Conservation (phyloP, 2,329 filamentous ascomycete genomes). For the Amylocarpus encephaloides region DNA sequence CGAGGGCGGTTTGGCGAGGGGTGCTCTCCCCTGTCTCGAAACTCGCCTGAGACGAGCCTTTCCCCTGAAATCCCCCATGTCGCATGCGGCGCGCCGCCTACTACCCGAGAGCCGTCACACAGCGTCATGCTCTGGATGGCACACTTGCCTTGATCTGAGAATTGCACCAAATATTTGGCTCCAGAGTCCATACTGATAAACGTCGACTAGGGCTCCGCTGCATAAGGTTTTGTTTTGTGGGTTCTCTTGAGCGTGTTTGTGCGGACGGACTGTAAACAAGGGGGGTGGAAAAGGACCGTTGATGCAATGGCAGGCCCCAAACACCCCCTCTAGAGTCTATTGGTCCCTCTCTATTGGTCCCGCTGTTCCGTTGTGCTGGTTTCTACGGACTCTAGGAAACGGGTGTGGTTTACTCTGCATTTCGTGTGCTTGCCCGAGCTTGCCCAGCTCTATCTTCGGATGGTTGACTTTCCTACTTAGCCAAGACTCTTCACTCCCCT, state of each 20-base stretch:
- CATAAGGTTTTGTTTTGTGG: conserved; percentile 3
- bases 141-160: too few relatives aligned
- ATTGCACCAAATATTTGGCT: too few relatives aligned
- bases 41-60: background rate
- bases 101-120: conserved; percentile 1
- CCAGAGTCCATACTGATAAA: too few relatives aligned
- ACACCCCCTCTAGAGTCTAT: too few relatives aligned
- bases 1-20: conserved; percentile 8
- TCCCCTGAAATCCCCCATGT: background rate
- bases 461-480: conserved; percentile 20
- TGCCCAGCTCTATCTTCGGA: conserved; percentile 15
- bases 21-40: background rate
- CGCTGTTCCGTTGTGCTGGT: background rate
- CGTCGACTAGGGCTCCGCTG: background rate
- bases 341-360: too few relatives aligned
- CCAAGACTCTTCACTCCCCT: conserved; percentile 9
- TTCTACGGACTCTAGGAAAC: background rate
- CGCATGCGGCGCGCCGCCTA: background rate
- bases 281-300: background rate
- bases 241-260: background rate
- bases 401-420: background rate
- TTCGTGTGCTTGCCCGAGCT: background rate
- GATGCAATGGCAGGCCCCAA: too few relatives aligned
- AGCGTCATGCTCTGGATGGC: background rate
- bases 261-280: background rate